Conservation (phyloP, 768 basidiomycete genomes). For the Hericium erinaceus region DNA sequence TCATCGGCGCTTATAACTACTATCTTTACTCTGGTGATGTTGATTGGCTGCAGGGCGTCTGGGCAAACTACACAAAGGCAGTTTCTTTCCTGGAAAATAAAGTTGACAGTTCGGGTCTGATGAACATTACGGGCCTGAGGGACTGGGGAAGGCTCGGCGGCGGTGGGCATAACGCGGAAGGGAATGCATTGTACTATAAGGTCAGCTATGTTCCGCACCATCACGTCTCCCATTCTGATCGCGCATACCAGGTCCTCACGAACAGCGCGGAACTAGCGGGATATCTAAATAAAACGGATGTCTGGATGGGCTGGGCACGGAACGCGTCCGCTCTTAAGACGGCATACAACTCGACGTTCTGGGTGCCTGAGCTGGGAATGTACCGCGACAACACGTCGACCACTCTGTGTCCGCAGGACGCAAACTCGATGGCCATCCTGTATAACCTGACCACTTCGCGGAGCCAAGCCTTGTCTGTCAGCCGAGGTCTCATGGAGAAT, state of each 20-base stretch:
- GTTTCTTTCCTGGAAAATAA: slow-evolving; percentile 44
- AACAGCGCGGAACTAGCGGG: neutral
- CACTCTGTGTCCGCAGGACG: slow-evolving; percentile 46
- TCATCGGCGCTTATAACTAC: slow-evolving; percentile 53
- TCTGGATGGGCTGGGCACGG: neutral
- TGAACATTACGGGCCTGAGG: slow-evolving; percentile 45
- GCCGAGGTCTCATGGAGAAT: slow-evolving; percentile 37
- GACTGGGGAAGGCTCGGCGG: slow-evolving; percentile 52
- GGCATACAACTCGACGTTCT: slow-evolving; percentile 42
- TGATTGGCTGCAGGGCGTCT: slow-evolving; percentile 39
- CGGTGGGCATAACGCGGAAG: slow-evolving; percentile 48
- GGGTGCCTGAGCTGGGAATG: slow-evolving; percentile 38
- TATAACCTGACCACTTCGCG: slow-evolving; percentile 38
- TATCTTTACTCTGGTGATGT: slow-evolving; percentile 44
- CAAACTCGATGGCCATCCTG: slow-evolving; percentile 45
- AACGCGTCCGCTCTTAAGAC: slow-evolving; percentile 28
- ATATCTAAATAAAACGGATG: neutral
- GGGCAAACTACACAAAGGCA: slow-evolving; percentile 50
- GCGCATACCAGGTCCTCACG: neutral
- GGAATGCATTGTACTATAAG: slow-evolving; percentile 44
- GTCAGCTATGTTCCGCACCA: slow-evolving; percentile 17
- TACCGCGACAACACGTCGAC: slow-evolving; percentile 48
- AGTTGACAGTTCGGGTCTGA: slow-evolving; percentile 38
- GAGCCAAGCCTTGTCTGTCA: slow-evolving; percentile 32
- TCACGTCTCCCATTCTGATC: neutral